Conservation (phyloP, 345 rosid species). For the Hibiscus trionum region DNA sequence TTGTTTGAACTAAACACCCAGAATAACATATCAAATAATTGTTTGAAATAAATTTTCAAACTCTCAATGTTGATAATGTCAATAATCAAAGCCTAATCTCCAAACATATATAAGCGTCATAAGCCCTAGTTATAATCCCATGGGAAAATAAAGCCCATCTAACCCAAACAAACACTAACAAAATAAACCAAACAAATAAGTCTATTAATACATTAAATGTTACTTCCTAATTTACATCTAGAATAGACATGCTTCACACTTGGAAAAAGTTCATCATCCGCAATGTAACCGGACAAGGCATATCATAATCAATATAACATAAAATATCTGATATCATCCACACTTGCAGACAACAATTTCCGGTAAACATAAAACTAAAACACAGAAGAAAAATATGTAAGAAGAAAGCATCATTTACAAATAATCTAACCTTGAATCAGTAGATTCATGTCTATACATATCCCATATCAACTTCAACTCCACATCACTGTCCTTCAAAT, state of each 20-base stretch:
- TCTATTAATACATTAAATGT: background rate
- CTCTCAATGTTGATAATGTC: background rate
- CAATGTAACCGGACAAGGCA: background rate
- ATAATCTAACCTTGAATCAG: slow-evolving; percentile 58
- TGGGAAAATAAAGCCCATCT: background rate
- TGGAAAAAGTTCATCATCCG: background rate
- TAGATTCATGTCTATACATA: slow-evolving; percentile 76
- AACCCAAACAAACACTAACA: background rate
- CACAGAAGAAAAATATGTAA: background rate
- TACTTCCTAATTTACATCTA: background rate
- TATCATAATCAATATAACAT: background rate
- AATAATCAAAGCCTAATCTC: background rate
- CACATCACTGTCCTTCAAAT: slow-evolving; percentile 49
- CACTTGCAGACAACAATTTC: background rate
- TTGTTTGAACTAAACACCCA: background rate
- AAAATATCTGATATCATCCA: background rate
- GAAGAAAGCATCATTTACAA: background rate
- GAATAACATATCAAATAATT: background rate
- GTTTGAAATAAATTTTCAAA: background rate
- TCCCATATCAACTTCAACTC: slow-evolving; percentile 83
- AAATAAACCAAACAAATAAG: background rate
- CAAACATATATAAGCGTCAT: background rate
- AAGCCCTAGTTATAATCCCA: background rate
- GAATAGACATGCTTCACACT: background rate
- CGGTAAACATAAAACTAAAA: background rate